Percentiles rank a stretch among this genome's conserved stretches.
Conservation (phyloP, 148 eudicot genomes). For the Amaranthus hypochondriacus region DNA sequence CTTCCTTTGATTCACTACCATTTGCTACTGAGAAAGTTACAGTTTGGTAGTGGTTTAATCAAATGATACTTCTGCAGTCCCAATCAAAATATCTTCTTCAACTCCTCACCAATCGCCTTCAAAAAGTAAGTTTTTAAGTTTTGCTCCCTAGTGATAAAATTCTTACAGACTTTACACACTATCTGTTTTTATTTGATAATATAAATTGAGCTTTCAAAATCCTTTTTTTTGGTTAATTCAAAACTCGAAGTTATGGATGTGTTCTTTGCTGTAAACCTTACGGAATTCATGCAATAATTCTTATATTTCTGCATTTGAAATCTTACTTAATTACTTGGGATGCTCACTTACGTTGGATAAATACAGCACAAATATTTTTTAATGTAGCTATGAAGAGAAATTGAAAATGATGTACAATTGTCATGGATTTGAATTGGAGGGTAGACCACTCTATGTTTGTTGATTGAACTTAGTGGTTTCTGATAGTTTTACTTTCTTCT, state of each 20-base stretch:
- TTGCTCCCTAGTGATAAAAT: background rate
- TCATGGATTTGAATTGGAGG: background rate
- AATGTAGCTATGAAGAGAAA: background rate
- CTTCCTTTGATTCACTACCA: background rate
- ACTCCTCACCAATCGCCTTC: constrained; percentile 59
- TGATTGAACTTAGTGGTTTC: background rate
- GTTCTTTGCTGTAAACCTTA: background rate
- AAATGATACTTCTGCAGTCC: constrained; percentile 74
- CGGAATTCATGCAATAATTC: background rate
- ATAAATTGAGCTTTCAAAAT: background rate
- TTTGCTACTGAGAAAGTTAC: background rate
- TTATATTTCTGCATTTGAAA: background rate
- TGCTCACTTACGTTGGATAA: no score
- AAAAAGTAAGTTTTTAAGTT: constrained; percentile 39
- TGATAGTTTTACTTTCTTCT: background rate
- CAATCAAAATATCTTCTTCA: constrained; percentile 79
- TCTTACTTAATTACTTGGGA: no score
- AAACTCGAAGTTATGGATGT: background rate
- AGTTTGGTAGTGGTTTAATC: constrained; percentile 17
- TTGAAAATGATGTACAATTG: background rate
- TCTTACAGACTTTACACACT: background rate
- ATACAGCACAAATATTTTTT: no score
- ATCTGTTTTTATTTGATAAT: background rate
- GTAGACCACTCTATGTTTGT: background rate
- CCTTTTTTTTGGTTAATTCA: background rate